Evolutionary conservation across 345 rosid species (phyloP).

Genomic region (Isatis tinctoria): DNA sequence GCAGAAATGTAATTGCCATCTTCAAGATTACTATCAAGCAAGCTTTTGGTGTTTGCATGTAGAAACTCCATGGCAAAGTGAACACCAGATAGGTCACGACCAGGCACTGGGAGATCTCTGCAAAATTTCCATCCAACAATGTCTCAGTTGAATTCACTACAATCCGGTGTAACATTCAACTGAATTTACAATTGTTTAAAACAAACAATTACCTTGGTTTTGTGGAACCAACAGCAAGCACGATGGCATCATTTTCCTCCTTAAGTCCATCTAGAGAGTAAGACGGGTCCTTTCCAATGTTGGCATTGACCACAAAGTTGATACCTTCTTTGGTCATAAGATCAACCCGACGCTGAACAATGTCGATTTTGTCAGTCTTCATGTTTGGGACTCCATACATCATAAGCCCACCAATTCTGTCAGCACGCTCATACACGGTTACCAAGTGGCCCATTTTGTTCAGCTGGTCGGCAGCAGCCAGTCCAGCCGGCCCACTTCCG

Average conservation of each 20-base stretch:
- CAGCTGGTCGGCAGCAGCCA: constrained; percentile 98
- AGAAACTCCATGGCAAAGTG: constrained; percentile 99
- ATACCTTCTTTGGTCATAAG: constrained; percentile 92
- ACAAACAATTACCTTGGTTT: constrained; percentile 67
- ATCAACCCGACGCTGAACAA: constrained; percentile 90
- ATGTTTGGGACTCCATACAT: constrained; percentile 99
- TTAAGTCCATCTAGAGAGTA: constrained; percentile 71
- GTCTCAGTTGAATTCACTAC: background rate
- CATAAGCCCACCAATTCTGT: constrained; percentile 98
- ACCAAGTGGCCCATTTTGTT: constrained; percentile 93
- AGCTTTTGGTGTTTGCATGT: constrained; percentile 91
- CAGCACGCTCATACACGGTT: constrained; percentile 95
- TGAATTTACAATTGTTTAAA: background rate
- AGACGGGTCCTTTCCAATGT: constrained; percentile 72
- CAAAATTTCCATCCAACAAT: constrained; percentile 16
- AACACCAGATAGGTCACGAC: constrained; percentile 83
- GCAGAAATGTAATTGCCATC: constrained; percentile 91
- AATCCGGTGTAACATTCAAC: background rate
- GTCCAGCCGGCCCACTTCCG: constrained; percentile 97
- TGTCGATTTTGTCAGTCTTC: constrained; percentile 90
- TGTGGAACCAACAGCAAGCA: constrained; percentile 94
- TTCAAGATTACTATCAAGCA: constrained; percentile 82
- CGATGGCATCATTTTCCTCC: constrained; percentile 75
- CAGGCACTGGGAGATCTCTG: constrained; percentile 98
- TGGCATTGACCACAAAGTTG: constrained; percentile 83